These are phyloP conservation scores for Colletotrichum viniferum DNA, from an alignment of 2,329 filamentous ascomycete genomes.

Conservation along the genomic window DNA sequence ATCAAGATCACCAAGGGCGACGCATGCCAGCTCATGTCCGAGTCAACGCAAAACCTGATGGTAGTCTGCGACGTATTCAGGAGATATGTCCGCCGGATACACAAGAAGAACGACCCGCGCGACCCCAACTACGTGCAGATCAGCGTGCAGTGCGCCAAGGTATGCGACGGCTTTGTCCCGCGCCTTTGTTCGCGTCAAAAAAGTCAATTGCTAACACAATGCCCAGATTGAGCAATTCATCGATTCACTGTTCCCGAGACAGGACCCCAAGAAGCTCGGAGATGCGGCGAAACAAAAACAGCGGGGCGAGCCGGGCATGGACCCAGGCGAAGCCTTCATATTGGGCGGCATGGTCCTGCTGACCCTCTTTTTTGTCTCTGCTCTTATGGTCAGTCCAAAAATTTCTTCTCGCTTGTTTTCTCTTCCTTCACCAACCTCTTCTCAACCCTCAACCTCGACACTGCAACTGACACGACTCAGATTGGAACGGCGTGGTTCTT, in stretches of 20 bases:
- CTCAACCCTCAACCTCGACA: background rate
- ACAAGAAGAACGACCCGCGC: slow-evolving; percentile 90
- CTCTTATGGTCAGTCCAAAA: slow-evolving; percentile 70
- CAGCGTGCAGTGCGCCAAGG: slow-evolving; percentile 86
- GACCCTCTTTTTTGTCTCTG: slow-evolving; percentile 74
- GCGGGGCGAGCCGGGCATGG: slow-evolving; percentile 48
- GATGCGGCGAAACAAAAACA: slow-evolving; percentile 41
- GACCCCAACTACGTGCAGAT: slow-evolving; percentile 94
- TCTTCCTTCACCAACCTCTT: background rate
- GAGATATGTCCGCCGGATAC: slow-evolving; percentile 78
- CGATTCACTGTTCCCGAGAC: slow-evolving; percentile 87
- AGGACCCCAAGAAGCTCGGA: slow-evolving; percentile 69
- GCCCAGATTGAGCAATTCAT: slow-evolving; percentile 90
- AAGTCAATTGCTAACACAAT: slow-evolving; percentile 19
- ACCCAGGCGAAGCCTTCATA: slow-evolving; percentile 65
- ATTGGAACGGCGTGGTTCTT: slow-evolving; percentile 77
- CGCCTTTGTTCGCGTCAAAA: background rate
- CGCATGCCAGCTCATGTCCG: slow-evolving; percentile 88
- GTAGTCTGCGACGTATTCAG: slow-evolving; percentile 84
- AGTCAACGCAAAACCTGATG: slow-evolving; percentile 89
- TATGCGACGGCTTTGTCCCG: slow-evolving; percentile 37
- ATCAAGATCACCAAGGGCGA: slow-evolving; percentile 97
- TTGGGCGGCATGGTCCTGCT: slow-evolving; percentile 70
- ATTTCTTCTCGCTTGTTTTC: background rate
- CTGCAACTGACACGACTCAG: slow-evolving; percentile 46